A percentile compares a stretch with the other conserved stretches of the same genome.
These are phyloP conservation scores for Neurospora sublineolata DNA, from an alignment of 495 filamentous ascomycete genomes.

Conservation along the genomic window DNA sequence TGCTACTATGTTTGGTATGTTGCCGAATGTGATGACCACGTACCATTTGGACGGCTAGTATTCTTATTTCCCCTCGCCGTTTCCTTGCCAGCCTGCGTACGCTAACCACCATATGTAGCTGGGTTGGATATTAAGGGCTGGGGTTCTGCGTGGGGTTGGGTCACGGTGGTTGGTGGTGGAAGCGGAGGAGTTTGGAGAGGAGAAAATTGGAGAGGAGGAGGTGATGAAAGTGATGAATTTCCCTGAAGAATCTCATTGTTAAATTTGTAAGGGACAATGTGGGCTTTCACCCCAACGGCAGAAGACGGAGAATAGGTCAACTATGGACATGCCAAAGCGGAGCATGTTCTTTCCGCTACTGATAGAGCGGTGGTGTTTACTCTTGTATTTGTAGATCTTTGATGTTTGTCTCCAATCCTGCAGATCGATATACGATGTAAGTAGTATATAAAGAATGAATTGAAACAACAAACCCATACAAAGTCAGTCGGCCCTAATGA, in stretches of 20 bases:
- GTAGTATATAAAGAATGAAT: neutral
- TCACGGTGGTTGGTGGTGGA: neutral
- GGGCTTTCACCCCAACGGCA: neutral
- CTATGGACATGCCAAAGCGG: neutral
- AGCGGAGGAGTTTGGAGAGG: neutral
- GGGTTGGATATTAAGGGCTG: neutral
- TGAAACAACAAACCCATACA: neutral
- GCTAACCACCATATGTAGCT: neutral
- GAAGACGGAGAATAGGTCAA: neutral
- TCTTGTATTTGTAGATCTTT: neutral
- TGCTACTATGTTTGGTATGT: constrained; percentile 2
- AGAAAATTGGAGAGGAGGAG: neutral
- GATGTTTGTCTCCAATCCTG: neutral
- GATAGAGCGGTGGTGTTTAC: neutral
- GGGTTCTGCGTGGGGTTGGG: neutral
- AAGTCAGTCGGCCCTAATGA: neutral
- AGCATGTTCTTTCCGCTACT: neutral
- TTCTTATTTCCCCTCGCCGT: neutral
- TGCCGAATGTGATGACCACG: constrained; percentile 1
- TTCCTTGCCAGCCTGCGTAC: neutral
- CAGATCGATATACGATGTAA: neutral
- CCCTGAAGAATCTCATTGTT: neutral
- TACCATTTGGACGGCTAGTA: neutral
- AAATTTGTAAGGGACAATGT: neutral
- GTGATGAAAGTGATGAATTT: neutral